Evolutionary conservation across 176 grass and related monocot genomes (phyloP).

Genomic region (Oryza rufipogon): DNA sequence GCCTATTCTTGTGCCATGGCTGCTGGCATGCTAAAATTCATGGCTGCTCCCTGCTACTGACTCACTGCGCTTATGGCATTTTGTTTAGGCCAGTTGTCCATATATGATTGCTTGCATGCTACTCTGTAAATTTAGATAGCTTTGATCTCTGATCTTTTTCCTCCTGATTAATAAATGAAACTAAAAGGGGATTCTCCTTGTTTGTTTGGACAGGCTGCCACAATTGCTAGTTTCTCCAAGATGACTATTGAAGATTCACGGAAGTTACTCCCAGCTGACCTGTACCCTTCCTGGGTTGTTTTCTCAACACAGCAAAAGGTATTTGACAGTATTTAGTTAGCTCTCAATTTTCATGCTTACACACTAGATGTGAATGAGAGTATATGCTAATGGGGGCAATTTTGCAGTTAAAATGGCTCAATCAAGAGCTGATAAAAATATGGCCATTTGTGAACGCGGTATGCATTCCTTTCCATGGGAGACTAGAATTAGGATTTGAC

Average conservation of each 20-base stretch:
- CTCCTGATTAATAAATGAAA: not conserved
- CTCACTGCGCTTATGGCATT: not conserved
- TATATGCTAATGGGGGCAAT: constrained; percentile 30
- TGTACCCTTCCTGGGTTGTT: constrained; percentile 97
- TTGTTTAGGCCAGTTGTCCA: not conserved
- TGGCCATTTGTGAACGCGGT: constrained; percentile 92
- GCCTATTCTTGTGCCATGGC: not conserved
- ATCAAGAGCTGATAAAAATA: constrained; percentile 84
- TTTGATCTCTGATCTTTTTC: not conserved
- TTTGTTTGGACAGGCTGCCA: constrained; percentile 69
- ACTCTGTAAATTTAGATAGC: not conserved
- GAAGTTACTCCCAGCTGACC: constrained; percentile 70
- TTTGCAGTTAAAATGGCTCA: constrained; percentile 95
- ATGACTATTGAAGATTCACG: constrained; percentile 92
- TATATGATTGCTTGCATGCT: not conserved
- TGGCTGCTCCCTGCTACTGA: not conserved
- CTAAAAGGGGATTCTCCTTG: constrained; percentile 5
- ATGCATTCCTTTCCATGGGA: constrained; percentile 20
- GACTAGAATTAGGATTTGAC: not conserved
- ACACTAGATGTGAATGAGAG: constrained; percentile 2
- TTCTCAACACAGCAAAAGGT: constrained; percentile 90
- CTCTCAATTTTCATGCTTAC: constrained; percentile 5
- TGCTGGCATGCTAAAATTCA: not conserved
- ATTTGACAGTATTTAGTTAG: constrained; percentile 34
- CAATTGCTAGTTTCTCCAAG: constrained; percentile 79